Evolutionary conservation across 169 alveolate genomes (phyloP).

Genomic region (Cryptosporidium canis): DNA sequence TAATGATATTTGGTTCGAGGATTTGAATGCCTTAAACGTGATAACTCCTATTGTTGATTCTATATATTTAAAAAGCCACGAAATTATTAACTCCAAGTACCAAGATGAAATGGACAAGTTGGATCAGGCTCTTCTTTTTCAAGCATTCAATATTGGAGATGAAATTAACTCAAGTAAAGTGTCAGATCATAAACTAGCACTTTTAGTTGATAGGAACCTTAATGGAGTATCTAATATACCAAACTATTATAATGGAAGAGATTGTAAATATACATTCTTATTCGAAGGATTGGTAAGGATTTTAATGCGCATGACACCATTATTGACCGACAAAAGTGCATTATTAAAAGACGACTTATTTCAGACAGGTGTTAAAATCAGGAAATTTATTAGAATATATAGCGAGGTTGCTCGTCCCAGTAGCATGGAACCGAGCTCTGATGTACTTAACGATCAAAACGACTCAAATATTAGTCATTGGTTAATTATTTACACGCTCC

Average conservation of each 20-base stretch:
- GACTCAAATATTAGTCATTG: slow-evolving; percentile 1
- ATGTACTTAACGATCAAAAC: not conserved
- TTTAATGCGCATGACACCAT: not conserved
- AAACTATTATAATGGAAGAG: not conserved
- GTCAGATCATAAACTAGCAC: not conserved
- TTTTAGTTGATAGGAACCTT: slow-evolving; percentile 12
- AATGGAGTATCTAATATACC: not conserved
- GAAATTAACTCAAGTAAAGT: not conserved
- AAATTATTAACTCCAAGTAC: not conserved
- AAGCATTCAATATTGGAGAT: not conserved
- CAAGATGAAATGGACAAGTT: not conserved
- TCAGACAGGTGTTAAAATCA: slow-evolving; percentile 27
- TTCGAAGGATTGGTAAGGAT: not conserved
- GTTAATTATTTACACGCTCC: not conserved
- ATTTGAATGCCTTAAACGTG: not conserved
- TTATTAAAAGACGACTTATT: not conserved
- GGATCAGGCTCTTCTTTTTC: not conserved
- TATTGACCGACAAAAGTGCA: not conserved
- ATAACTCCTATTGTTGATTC: not conserved
- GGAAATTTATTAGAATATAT: slow-evolving; percentile 25
- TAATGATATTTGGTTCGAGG: slow-evolving; percentile 1
- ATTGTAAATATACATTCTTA: not conserved
- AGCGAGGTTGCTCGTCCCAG: not conserved
- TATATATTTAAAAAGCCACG: not conserved
- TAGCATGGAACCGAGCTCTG: not conserved